phyloP scores from a whole-genome alignment of 306 rosid species.

The Vigna trinervia region DNA sequence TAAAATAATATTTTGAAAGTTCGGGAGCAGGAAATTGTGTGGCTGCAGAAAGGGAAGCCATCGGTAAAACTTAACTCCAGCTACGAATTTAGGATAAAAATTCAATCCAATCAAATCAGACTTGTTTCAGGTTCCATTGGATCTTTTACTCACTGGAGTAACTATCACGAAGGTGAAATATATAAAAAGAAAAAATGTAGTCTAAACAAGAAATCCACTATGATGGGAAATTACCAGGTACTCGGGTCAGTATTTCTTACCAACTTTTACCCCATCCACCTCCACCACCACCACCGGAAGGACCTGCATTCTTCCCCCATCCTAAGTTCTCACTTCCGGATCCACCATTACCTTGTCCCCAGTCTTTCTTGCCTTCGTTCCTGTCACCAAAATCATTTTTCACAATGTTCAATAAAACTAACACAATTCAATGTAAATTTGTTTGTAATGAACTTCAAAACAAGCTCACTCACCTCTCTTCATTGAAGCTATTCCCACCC shows the following conservation, averaged over 20 bases:
- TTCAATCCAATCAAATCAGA: too few species aligned
- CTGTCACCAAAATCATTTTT: neutral
- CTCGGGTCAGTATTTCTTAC: neutral
- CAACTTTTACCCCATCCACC: slow-evolving; percentile 36
- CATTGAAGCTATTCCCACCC: slow-evolving; percentile 35
- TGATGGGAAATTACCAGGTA: neutral
- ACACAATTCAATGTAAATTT: neutral
- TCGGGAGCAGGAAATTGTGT: too few species aligned
- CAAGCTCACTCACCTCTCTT: slow-evolving; percentile 24
- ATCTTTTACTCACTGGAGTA: too few species aligned
- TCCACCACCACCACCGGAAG: slow-evolving; percentile 19
- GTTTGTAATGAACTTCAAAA: neutral
- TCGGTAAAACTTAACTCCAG: too few species aligned
- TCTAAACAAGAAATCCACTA: neutral
- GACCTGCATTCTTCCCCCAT: slow-evolving; percentile 26
- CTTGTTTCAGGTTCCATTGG: too few species aligned
- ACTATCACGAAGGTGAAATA: neutral
- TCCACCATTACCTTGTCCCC: slow-evolving; percentile 18
- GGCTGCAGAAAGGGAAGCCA: too few species aligned
- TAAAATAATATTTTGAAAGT: too few species aligned
- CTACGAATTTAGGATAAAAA: too few species aligned
- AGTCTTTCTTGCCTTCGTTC: neutral
- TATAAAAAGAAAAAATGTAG: neutral
- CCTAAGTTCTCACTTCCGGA: slow-evolving; percentile 33
- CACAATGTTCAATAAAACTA: neutral